Base-by-base conservation (phyloP, 805 yeast genomes). In the Starmerella cellae region DNA sequence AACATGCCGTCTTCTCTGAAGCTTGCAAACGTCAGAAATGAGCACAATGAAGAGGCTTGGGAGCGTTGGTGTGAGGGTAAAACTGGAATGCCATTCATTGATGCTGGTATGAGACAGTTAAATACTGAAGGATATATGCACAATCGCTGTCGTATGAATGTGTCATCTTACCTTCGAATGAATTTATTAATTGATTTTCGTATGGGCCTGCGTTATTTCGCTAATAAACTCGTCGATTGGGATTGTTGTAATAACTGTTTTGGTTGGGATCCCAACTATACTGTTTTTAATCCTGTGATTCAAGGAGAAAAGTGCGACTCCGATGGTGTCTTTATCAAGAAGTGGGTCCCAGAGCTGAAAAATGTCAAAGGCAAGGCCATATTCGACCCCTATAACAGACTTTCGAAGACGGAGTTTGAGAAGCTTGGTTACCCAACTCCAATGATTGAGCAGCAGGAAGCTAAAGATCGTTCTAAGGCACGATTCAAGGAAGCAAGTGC, bases 241-340 rank as follows among this genome's bases (percentile, higher is more conserved):
- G 79, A 74, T 52, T 63, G 71, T 47, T 64, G 73, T 24, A 70
- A 74, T 33, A 74, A 74, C 54, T 64, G 66, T 36, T 76, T 74
- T 6, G 78, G 78, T 2, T 74, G 78, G 79, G 77, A 73, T 51
- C 78, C 78, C 2, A 73, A 69, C 60, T 73, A 72, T 53, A 60
- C 77, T 19, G 67, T 72, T 5, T 70, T 74, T 55, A 73, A 74
- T 49, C 74, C 75, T 19, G 64, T 62, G 47, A 50, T 67, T 2
- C 78, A 74, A 48, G 65, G 71, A 23, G 66, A 64, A 47, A 67
- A 63, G 47, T 71, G 65, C 46, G 78, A 71, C 44, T 66, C 66
- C 1, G 55, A 66, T 8, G 75, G 74, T 5, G 55, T 54, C 2
- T 73, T 63, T 51, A 69, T 73, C 40, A 60, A 63, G 30, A 52